Evolutionary conservation across 2,329 filamentous ascomycete species (phyloP).

Genomic region (Trichoderma oligosporum): DNA sequence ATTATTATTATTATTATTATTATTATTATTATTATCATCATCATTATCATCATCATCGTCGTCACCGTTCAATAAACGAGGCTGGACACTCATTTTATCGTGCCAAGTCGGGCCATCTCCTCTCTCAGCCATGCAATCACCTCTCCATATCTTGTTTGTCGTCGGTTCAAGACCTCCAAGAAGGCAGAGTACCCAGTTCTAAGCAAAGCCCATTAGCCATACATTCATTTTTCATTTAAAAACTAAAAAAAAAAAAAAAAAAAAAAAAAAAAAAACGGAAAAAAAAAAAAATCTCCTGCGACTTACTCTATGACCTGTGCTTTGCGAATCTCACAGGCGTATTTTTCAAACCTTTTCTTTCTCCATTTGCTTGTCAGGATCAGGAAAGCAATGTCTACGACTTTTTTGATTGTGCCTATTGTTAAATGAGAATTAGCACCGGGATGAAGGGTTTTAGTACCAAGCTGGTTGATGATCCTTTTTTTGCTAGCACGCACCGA

Average conservation of each 20-base stretch:
- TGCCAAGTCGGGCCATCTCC: constrained; percentile 39
- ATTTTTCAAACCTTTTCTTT: constrained; percentile 45
- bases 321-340: constrained; percentile 57
- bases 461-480: background rate
- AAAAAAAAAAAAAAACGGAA: no score
- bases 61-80: no score
- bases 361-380: constrained; percentile 58
- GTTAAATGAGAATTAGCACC: background rate
- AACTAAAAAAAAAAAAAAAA: no score
- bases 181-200: constrained; percentile 72
- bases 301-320: constrained; percentile 60
- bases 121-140: constrained; percentile 66
- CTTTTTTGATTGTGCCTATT: constrained; percentile 59
- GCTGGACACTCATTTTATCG: background rate
- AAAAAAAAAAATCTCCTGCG: no score
- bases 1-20: no score
- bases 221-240: background rate
- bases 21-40: background rate
- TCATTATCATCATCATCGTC: background rate
- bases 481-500: constrained; percentile 46
- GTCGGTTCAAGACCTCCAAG: constrained; percentile 59
- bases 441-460: no score
- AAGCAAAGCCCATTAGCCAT: constrained; percentile 17
- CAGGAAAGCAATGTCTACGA: constrained; percentile 61
- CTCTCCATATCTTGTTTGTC: constrained; percentile 64